Conservation (phyloP, 2,329 filamentous ascomycete species). For the Colletotrichum eremochloae region DNA sequence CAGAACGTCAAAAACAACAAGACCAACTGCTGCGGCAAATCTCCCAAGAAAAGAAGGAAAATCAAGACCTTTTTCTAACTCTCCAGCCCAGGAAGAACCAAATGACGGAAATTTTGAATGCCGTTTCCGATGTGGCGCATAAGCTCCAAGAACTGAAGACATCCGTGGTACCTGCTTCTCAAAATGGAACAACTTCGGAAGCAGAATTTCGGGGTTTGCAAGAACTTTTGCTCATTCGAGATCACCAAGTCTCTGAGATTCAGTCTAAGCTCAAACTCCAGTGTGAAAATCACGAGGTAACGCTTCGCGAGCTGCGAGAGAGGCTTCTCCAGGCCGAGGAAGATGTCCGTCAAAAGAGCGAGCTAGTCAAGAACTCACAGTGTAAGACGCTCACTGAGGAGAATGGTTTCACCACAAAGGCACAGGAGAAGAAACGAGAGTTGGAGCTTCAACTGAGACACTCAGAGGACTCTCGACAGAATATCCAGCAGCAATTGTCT, state of each 20-base stretch:
- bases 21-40: slow-evolving; percentile 20
- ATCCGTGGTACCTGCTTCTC: background rate
- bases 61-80: slow-evolving; percentile 20
- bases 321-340: slow-evolving; percentile 13
- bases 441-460: background rate
- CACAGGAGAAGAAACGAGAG: background rate
- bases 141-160: background rate
- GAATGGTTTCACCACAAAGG: background rate
- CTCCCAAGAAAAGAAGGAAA: slow-evolving; percentile 32
- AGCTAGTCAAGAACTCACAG: background rate
- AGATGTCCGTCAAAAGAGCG: slow-evolving; percentile 1
- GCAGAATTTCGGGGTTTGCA: background rate
- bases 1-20: slow-evolving; percentile 9
- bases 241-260: background rate
- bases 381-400: background rate
- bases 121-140: slow-evolving; percentile 6
- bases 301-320: slow-evolving; percentile 23
- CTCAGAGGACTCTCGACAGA: background rate
- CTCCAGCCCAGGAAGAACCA: slow-evolving; percentile 18
- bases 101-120: background rate
- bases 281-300: slow-evolving; percentile 1
- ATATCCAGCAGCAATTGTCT: background rate
- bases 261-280: slow-evolving; percentile 2
- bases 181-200: background rate
- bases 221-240: background rate